Conservation (phyloP, 768 basidiomycete genomes). For the Calocybe indica region DNA sequence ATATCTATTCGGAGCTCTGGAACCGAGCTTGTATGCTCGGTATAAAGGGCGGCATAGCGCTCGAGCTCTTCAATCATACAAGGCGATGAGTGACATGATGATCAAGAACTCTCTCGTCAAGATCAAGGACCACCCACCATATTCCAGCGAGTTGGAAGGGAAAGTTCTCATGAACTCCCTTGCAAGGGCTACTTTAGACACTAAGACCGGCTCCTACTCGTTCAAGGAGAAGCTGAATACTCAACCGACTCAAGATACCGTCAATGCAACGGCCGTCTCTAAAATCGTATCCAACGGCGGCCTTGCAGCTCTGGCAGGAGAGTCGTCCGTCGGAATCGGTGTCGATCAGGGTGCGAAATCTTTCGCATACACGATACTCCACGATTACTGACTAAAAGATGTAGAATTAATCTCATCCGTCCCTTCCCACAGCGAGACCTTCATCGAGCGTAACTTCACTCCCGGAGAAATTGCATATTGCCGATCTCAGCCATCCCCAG, state of each 20-base stretch:
- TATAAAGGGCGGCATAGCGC: slow-evolving; percentile 66
- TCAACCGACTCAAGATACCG: slow-evolving; percentile 44
- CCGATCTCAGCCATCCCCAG: slow-evolving; percentile 73
- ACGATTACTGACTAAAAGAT: slow-evolving; percentile 2
- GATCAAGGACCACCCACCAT: slow-evolving; percentile 92
- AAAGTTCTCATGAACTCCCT: slow-evolving; percentile 88
- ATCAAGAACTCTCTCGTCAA: slow-evolving; percentile 88
- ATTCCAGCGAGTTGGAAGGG: slow-evolving; percentile 77
- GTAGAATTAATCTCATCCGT: slow-evolving; percentile 89
- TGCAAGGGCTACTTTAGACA: slow-evolving; percentile 76
- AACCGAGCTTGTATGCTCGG: slow-evolving; percentile 69
- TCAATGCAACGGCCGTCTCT: slow-evolving; percentile 65
- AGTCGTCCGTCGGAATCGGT: slow-evolving; percentile 66
- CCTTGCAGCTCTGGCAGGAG: slow-evolving; percentile 22
- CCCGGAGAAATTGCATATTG: slow-evolving; percentile 85
- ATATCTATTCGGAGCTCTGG: slow-evolving; percentile 80
- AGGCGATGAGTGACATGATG: slow-evolving; percentile 95
- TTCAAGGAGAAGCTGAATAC: slow-evolving; percentile 64
- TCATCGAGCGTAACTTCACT: slow-evolving; percentile 91
- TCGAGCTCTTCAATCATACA: slow-evolving; percentile 72
- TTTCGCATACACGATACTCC: not conserved
- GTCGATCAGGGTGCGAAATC: slow-evolving; percentile 74
- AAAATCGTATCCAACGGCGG: slow-evolving; percentile 38
- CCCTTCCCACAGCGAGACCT: slow-evolving; percentile 83
- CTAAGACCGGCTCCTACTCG: slow-evolving; percentile 82